phyloP scores from a whole-genome alignment of 106 monocot genomes.

The Allium cepa region DNA sequence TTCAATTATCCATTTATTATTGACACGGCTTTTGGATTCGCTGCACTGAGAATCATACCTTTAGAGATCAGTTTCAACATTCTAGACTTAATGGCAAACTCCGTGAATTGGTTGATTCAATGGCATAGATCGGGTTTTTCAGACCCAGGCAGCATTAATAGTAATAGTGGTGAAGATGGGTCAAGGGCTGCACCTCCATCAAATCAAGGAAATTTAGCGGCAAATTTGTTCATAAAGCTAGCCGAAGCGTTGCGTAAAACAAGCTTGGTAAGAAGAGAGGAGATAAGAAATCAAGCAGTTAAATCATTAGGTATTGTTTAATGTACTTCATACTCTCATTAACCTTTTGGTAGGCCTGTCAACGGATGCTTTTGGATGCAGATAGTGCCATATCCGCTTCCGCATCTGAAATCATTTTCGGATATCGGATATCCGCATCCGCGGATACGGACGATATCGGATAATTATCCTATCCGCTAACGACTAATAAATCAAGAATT shows the following conservation, averaged over 20 bases:
- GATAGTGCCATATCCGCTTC: no score
- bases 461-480: no score
- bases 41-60: slow-evolving; percentile 69
- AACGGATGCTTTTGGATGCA: no score
- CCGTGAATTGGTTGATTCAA: slow-evolving; percentile 51
- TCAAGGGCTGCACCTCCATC: neutral
- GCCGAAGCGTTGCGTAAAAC: slow-evolving; percentile 63
- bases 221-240: slow-evolving; percentile 68
- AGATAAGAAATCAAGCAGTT: slow-evolving; percentile 83
- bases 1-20: slow-evolving; percentile 63
- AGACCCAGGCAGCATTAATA: slow-evolving; percentile 34
- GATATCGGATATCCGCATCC: no score
- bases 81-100: slow-evolving; percentile 49
- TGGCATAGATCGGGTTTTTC: slow-evolving; percentile 58
- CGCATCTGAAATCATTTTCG: no score
- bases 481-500: no score
- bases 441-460: no score
- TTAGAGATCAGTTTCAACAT: slow-evolving; percentile 59
- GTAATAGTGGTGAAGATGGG: slow-evolving; percentile 10
- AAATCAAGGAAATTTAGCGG: slow-evolving; percentile 22
- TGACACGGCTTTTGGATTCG: slow-evolving; percentile 73
- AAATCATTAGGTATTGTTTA: slow-evolving; percentile 14
- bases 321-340: no score
- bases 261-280: slow-evolving; percentile 73
- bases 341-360: no score